Evolutionary conservation across 441 rosid species (phyloP).

Genomic region (Croton setiger): DNA sequence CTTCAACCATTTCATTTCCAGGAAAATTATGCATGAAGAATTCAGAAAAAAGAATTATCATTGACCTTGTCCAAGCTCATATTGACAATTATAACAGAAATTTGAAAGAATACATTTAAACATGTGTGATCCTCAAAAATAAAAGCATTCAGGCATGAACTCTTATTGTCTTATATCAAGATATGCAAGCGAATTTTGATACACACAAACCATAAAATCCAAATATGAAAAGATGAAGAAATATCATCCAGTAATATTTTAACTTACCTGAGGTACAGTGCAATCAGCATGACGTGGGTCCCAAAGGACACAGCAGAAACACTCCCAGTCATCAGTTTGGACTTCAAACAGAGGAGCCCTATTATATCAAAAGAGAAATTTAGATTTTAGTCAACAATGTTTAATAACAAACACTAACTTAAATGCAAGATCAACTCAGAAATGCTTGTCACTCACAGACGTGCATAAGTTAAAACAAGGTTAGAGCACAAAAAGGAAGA

Average conservation of each 20-base stretch:
- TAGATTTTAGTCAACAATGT: not conserved
- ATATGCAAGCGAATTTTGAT: not conserved
- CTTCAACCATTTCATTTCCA: not conserved
- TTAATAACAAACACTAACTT: not conserved
- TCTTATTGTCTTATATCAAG: not conserved
- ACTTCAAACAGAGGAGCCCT: constrained; percentile 95
- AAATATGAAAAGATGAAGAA: not conserved
- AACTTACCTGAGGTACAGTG: constrained; percentile 75
- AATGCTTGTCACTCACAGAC: not conserved
- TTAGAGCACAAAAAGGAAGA: not conserved
- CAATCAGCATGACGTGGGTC: constrained; percentile 90
- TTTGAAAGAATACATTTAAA: not conserved
- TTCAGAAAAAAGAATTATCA: not conserved
- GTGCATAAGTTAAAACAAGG: not conserved
- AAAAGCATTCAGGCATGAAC: not conserved
- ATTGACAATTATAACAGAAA: not conserved
- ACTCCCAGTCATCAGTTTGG: constrained; percentile 92
- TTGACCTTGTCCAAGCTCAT: not conserved
- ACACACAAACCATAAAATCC: not conserved
- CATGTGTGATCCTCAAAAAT: not conserved
- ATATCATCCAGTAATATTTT: not conserved
- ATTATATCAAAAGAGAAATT: constrained; percentile 6
- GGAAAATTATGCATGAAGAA: not conserved
- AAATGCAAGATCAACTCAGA: not conserved
- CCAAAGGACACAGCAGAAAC: constrained; percentile 81